A percentile compares a stretch with the other conserved stretches of the same genome.
These are phyloP conservation scores for Teratosphaeria nubilosa DNA, from an alignment of 2,329 filamentous ascomycete genomes.

Conservation along the genomic window DNA sequence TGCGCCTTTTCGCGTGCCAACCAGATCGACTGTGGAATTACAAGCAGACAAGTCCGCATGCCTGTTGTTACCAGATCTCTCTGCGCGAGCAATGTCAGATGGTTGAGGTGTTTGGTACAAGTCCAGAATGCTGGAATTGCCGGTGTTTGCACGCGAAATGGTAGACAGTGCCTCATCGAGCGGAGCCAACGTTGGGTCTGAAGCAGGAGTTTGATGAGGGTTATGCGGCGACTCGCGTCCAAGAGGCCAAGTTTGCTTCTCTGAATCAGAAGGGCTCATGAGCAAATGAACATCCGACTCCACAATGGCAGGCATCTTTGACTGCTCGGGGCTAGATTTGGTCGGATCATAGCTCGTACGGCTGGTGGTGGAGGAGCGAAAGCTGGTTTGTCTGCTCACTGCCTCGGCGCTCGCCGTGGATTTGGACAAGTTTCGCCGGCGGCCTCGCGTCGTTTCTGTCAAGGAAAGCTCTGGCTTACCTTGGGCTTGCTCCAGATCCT, in stretches of 20 bases:
- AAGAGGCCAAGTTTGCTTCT: background rate
- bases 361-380: background rate
- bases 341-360: background rate
- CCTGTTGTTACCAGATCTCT: background rate
- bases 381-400: background rate
- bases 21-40: background rate
- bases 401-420: background rate
- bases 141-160: background rate
- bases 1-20: background rate
- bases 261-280: background rate
- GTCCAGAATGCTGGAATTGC: background rate
- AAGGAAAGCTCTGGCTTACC: background rate
- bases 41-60: background rate
- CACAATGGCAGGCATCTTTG: background rate
- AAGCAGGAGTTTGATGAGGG: background rate
- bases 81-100: background rate
- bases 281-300: background rate
- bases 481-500: background rate
- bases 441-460: background rate
- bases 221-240: background rate
- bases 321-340: background rate
- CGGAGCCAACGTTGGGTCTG: background rate
- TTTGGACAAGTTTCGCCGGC: background rate
- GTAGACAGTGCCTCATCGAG: background rate
- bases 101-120: background rate